Base-by-base conservation (phyloP, 2,329 filamentous ascomycete genomes). In the Scopulariopsis brevicaulis region DNA sequence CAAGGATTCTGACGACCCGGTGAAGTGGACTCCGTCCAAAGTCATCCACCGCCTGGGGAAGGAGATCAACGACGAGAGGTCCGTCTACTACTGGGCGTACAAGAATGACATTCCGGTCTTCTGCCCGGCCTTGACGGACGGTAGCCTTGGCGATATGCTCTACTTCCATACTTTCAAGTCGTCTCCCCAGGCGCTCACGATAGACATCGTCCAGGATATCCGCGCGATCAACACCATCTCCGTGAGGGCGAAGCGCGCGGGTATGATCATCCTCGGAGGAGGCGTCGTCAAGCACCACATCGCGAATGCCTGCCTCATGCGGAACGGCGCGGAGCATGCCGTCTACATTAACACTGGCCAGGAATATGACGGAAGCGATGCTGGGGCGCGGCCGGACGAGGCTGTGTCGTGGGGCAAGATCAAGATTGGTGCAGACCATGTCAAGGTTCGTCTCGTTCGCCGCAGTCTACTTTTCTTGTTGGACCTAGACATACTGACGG, bases 381-480 rank as follows among this genome's bases (percentile, higher is more conserved):
- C 94, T 0, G 94, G 94, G 1, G 94, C 94, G 3, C 79, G 94
- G 58, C 94, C 94, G 4, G 94, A 99, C 66, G 94, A 99, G 74
- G 94, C 94, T 5, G 89, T 99, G 18, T 96, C 92, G 62, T 99
- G 94, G 94, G 94, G 94, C 3, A 99, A 99, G 78, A 96, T 99
- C 72, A 96, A 95, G 72, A 78, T 85, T 50, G 89, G 86, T 56
- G 94, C 87, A 1, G 87, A 94, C 62, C 88, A 85, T 65, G 92
- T 97, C 59, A 99, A 97, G 84, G 89, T 90, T 70, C 64, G 76
- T 50, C 20, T 11, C 12, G 6, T 2, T 24, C 46, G 5, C 20
- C 22, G 7, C n/a, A 11, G 5, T 50, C 46, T 24, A 50, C 46
- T 24, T 6, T 3, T 4, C 2, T 11, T 10, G 1, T n/a, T 22